Percentiles rank a stretch among this genome's conserved stretches.
Evolutionary conservation across 805 yeast species (phyloP).

Genomic region (Wickerhamiella australiensis): DNA sequence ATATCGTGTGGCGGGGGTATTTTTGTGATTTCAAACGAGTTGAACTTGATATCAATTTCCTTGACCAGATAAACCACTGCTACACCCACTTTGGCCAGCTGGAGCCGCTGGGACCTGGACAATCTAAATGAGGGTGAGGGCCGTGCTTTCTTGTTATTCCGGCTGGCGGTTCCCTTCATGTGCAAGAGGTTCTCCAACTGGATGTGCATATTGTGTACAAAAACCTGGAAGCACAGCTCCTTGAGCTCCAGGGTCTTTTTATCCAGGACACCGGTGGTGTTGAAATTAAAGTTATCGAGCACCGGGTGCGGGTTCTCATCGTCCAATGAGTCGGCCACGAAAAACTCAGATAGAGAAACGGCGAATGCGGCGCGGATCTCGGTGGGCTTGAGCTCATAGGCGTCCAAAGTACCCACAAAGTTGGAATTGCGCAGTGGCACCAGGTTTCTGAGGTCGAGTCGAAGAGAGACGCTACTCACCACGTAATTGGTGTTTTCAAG

Average conservation of each 20-base stretch:
- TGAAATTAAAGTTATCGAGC: constrained; percentile 24
- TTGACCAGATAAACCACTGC: constrained; percentile 27
- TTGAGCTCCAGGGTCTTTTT: constrained; percentile 24
- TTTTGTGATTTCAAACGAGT: constrained; percentile 25
- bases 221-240: constrained; percentile 25
- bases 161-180: constrained; percentile 12
- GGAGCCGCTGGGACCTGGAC: constrained; percentile 15
- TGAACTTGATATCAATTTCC: constrained; percentile 29
- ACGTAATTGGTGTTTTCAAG: constrained; percentile 22
- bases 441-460: constrained; percentile 26
- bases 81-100: constrained; percentile 23
- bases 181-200: constrained; percentile 19
- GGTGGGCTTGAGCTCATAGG: constrained; percentile 20
- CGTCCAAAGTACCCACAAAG: constrained; percentile 30
- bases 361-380: constrained; percentile 25
- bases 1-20: constrained; percentile 20
- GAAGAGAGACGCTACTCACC: constrained; percentile 23
- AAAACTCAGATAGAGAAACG: constrained; percentile 24
- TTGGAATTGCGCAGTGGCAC: constrained; percentile 18
- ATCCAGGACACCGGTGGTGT: constrained; percentile 26
- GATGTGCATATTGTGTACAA: constrained; percentile 24
- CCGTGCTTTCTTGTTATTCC: neutral
- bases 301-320: constrained; percentile 27
- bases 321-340: constrained; percentile 22
- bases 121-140: neutral